Evolutionary conservation across 768 basidiomycete genomes (phyloP), one percentile per base, ranked within the genome.

Genomic region (Serendipita sp.): DNA sequence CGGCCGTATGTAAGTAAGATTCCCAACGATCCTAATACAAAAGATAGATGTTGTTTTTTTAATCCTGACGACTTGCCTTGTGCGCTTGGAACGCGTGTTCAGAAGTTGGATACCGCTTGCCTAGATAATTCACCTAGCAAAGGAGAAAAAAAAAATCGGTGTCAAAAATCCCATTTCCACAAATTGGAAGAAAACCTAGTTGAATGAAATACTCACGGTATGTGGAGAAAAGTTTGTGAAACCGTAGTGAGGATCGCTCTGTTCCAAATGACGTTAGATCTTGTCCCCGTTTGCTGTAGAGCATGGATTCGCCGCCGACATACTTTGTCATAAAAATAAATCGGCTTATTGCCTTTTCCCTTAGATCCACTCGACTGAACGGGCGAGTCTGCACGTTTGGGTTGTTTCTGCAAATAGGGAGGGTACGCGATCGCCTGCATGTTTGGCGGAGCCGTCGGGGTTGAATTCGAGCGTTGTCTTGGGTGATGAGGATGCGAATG

Each of bases 81-180:
- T 61, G 44, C 3, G 63, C 61, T 53, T 66, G 63, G 61, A 67
- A 67, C 17, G 65, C 28, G 38, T 66, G 66, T 42, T 66, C 66
- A 63, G 63, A 64, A 20, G 66, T 66, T 34, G 66, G 66, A 43
- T 66, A 66, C 30, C 16, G 34, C 62, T 53, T 65, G 16, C 66
- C 64, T 20, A 63, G 31, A 41, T 61, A 66, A n/a, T 13, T 33
- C n/a, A 67, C 53, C 53, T 58, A 58, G 22, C n/a, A n/a, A n/a
- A 5, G 30, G 22, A 11, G 17, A 11, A 9, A 7, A n/a, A n/a
- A n/a, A n/a, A n/a, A n/a, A n/a, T n/a, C n/a, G n/a, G n/a, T n/a
- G n/a, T n/a, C n/a, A n/a, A n/a, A n/a, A n/a, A n/a, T n/a, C n/a
- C n/a, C n/a, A n/a, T n/a, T n/a, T n/a, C n/a, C n/a, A n/a, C n/a